phyloP scores from a whole-genome alignment of 1,139 yeast genomes.

The Hanseniaspora uvarum region DNA sequence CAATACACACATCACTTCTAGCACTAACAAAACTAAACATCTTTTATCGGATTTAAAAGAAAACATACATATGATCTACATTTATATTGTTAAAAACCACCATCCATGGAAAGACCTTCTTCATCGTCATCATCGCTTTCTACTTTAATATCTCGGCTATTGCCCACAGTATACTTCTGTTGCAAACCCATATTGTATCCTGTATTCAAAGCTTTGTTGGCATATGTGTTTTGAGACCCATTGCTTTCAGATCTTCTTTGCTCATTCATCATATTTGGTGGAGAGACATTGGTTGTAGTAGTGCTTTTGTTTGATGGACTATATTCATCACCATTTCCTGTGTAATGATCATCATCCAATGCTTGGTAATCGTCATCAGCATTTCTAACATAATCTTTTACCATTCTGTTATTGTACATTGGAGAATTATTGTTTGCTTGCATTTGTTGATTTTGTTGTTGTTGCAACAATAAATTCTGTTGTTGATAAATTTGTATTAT shows the following conservation, averaged over 20 bases:
- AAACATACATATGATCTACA: no score
- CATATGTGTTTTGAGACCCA: not conserved
- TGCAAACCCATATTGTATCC: not conserved
- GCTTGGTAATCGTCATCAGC: constrained; percentile 7
- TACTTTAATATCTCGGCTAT: not conserved
- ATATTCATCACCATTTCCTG: not conserved
- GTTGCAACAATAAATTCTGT: constrained; percentile 1
- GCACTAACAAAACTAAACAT: not conserved
- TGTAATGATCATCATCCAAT: constrained; percentile 12
- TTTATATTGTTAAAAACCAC: not conserved
- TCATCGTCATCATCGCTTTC: not conserved
- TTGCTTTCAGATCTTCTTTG: not conserved
- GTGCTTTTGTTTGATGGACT: not conserved
- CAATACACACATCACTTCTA: no score
- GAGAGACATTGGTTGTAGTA: not conserved
- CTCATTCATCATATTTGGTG: not conserved
- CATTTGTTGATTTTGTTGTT: not conserved
- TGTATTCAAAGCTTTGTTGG: not conserved
- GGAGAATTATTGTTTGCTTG: not conserved
- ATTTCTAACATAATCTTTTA: not conserved
- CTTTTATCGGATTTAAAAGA: not conserved
- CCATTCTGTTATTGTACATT: not conserved
- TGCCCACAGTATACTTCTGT: not conserved
- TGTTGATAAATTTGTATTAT: constrained; percentile 10
- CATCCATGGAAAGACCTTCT: constrained; percentile 11